Percentiles rank a stretch among this genome's conserved stretches.
phyloP scores from a whole-genome alignment of 371 early-diverging fungal genomes.

The Fennellomyces sp. region DNA sequence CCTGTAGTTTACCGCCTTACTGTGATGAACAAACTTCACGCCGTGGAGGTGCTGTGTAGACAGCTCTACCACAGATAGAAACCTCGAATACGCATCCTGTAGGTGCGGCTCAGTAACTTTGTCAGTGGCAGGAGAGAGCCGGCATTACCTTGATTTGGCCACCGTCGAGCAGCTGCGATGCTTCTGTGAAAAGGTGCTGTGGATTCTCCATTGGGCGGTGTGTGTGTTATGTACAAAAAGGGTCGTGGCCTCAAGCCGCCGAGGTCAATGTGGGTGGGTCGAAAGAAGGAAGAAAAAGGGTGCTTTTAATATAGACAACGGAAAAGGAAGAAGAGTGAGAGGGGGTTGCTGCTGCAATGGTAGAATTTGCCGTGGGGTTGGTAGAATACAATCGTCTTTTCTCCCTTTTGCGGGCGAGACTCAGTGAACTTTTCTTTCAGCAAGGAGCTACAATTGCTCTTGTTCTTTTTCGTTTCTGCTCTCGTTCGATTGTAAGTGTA shows the following conservation, averaged over 20 bases:
- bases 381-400: background rate
- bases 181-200: slow-evolving; percentile 30
- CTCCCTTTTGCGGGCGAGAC: background rate
- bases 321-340: background rate
- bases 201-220: slow-evolving; percentile 18
- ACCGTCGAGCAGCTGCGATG: slow-evolving; percentile 34
- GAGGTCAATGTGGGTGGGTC: background rate
- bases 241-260: background rate
- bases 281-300: background rate
- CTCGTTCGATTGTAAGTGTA: background rate
- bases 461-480: background rate
- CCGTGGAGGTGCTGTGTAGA: slow-evolving; percentile 36
- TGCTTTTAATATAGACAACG: background rate
- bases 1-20: slow-evolving; percentile 26
- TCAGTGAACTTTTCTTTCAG: background rate
- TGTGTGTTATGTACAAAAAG: slow-evolving; percentile 2
- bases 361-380: background rate
- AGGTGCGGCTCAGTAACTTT: background rate
- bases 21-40: slow-evolving; percentile 48
- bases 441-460: background rate
- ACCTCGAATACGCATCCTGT: slow-evolving; percentile 47
- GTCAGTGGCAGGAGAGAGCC: background rate
- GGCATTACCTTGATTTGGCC: slow-evolving; percentile 34
- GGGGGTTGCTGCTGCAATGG: background rate
- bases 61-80: slow-evolving; percentile 36